Percentiles rank a stretch among this genome's conserved stretches.
Evolutionary conservation across 805 yeast species (phyloP).

Genomic region (Metahyphopichia silvanorum): DNA sequence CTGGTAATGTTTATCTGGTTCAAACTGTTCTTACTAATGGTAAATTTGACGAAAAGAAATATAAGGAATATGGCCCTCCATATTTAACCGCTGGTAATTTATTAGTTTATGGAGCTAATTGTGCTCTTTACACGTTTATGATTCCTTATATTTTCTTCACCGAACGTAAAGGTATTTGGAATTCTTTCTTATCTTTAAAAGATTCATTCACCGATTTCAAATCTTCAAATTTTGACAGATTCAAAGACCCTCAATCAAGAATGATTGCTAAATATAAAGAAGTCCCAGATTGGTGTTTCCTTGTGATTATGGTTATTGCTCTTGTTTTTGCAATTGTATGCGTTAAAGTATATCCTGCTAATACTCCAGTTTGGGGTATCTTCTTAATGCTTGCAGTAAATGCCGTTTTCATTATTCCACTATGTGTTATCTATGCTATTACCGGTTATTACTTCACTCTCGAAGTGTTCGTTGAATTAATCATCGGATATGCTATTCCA

Average conservation of each 20-base stretch:
- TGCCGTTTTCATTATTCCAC: conserved; percentile 48
- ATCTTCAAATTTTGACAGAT: conserved; percentile 9
- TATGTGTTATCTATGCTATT: conserved; percentile 45
- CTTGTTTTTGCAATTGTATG: conserved; percentile 28
- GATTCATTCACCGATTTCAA: conserved; percentile 7
- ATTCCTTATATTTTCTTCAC: conserved; percentile 10
- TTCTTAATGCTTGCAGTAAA: conserved; percentile 52
- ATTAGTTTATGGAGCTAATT: conserved; percentile 23
- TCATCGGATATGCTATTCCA: conserved; percentile 54
- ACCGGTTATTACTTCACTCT: conserved; percentile 49
- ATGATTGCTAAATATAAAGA: conserved; percentile 32
- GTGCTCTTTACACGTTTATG: conserved; percentile 25
- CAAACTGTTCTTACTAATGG: conserved; percentile 35
- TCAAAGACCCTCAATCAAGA: conserved; percentile 24
- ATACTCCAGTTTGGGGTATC: conserved; percentile 61
- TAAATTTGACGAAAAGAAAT: conserved; percentile 21
- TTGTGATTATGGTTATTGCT: conserved; percentile 21
- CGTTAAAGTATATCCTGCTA: conserved; percentile 29
- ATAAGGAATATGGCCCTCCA: conserved; percentile 24
- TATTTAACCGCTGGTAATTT: conserved; percentile 26
- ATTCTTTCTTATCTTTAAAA: conserved; percentile 9
- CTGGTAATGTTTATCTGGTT: conserved; percentile 44
- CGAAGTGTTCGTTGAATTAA: conserved; percentile 53
- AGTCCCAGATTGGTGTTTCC: conserved; percentile 34
- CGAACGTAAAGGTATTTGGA: conserved; percentile 10